Percentiles rank a stretch among this genome's conserved stretches.
These are phyloP conservation scores for Melampsora larici-populina DNA, from an alignment of 1,284 basidiomycete genomes.

Conservation along the genomic window DNA sequence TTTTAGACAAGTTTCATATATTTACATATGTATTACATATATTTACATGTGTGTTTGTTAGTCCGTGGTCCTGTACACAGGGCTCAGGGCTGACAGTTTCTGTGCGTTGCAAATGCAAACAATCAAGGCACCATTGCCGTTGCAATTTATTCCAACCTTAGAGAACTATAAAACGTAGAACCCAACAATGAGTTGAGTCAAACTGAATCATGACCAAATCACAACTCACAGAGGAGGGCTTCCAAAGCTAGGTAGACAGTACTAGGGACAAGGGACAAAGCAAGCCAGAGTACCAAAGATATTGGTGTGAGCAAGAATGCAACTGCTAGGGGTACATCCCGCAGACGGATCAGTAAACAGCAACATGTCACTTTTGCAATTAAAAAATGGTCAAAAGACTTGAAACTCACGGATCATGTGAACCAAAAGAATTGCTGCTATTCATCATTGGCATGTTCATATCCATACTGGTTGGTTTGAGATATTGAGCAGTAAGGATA, in stretches of 20 bases:
- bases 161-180: neutral
- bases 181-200: neutral
- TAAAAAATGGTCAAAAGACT: neutral
- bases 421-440: too few relatives aligned
- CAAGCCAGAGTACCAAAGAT: slow-evolving; percentile 13
- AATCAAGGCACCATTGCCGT: slow-evolving; percentile 35
- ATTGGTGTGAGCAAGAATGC: slow-evolving; percentile 38
- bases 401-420: slow-evolving; percentile 34
- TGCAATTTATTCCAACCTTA: slow-evolving; percentile 32
- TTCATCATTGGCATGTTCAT: too few relatives aligned
- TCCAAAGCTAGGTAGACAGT: neutral
- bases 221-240: slow-evolving; percentile 35
- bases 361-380: neutral
- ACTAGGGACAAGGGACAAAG: slow-evolving; percentile 6
- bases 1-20: too few relatives aligned
- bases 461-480: too few relatives aligned
- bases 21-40: too few relatives aligned
- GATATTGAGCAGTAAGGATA: too few relatives aligned
- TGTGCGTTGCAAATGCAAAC: slow-evolving; percentile 19
- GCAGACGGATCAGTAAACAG: neutral
- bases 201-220: neutral
- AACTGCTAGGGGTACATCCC: slow-evolving; percentile 1
- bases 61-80: too few relatives aligned
- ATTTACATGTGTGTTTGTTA: too few relatives aligned
- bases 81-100: slow-evolving; percentile 21